Percentiles rank a stretch among this genome's conserved stretches.
phyloP scores from a whole-genome alignment of 1,284 basidiomycete genomes.

The Moniliophthora roreri region DNA sequence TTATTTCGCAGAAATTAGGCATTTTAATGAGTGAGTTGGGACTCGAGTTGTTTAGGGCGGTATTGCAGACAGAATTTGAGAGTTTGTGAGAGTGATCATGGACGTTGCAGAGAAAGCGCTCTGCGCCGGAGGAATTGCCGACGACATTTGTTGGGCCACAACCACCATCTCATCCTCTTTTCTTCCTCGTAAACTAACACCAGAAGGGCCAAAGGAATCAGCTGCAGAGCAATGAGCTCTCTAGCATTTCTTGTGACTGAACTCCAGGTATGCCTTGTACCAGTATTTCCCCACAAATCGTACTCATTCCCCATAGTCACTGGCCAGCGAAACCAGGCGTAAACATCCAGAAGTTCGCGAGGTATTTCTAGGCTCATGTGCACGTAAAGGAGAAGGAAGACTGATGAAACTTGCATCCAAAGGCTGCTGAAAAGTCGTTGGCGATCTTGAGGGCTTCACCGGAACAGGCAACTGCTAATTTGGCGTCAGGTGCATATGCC shows the following conservation, averaged over 20 bases:
- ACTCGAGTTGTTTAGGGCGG: too few relatives aligned
- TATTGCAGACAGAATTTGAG: too few relatives aligned
- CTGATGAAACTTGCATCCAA: not conserved
- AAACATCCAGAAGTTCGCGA: conserved; percentile 84
- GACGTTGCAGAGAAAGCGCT: too few relatives aligned
- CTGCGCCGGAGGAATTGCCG: too few relatives aligned
- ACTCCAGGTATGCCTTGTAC: conserved; percentile 34
- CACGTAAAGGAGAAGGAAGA: not conserved
- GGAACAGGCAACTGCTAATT: conserved; percentile 61
- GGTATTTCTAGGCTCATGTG: conserved; percentile 36
- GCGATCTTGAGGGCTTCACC: conserved; percentile 76
- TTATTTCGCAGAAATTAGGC: too few relatives aligned
- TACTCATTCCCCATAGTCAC: conserved; percentile 42
- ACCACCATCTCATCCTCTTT: too few relatives aligned
- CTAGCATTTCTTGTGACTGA: conserved; percentile 48
- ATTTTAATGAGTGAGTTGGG: too few relatives aligned
- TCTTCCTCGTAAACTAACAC: too few relatives aligned
- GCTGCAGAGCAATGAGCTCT: conserved; percentile 44
- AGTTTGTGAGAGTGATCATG: too few relatives aligned
- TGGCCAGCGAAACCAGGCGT: conserved; percentile 79
- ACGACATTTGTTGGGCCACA: too few relatives aligned
- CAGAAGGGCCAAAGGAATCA: too few relatives aligned
- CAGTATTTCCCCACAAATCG: not conserved
- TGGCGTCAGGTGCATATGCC: conserved; percentile 56
- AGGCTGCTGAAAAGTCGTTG: conserved; percentile 86